Base-by-base conservation (phyloP, 345 rosid species). In the Arabidopsis arenosa region DNA sequence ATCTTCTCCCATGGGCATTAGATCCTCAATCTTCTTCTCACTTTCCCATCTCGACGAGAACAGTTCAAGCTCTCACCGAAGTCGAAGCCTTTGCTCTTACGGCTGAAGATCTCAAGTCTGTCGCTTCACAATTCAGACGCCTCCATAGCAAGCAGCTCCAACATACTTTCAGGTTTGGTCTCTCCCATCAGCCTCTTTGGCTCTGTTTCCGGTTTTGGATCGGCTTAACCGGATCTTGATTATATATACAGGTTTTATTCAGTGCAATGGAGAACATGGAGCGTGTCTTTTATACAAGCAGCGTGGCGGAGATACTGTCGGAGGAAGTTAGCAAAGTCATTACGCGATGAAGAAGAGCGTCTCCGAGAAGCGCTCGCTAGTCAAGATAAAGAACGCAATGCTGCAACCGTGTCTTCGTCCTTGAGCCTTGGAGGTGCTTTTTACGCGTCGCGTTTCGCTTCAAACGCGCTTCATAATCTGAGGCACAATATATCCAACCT, bases 1-100 rank as follows among this genome's bases (percentile, higher is more conserved):
- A 68, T 54, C 75, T 81, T 59, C 74, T 78, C 15, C 41, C 79
- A 3, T 59, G 85, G 84, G 89, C 89, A 40, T 47, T 86, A n/a
- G 89, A 86, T 68, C 89, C 89, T 30, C 84, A 84, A 35, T 66
- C 85, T 72, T 63, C 82, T 17, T 72, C 79, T 21, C 37, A 82
- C 14, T 65, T 77, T 18, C 84, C 84, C 0, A 77, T 78, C 55
- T 81, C 84, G 1, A 81, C 84, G 4, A 81, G 82, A 69, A 77
- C 84, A 1, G 84, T 81, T 7, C 75, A 58, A 53, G 81, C 84
- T 28, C 44, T 49, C 7, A 70, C 75, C 3, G 84, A 81, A 65
- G 84, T 81, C 0, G 84, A 81, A 65, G 84, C 84, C 17, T 81
- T 81, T 57, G 79, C 84, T 32, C 73, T 81, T 9, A 47, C 28